Conservation (phyloP, 2,329 filamentous ascomycete species). For the Endoconidiophora laricicola region DNA sequence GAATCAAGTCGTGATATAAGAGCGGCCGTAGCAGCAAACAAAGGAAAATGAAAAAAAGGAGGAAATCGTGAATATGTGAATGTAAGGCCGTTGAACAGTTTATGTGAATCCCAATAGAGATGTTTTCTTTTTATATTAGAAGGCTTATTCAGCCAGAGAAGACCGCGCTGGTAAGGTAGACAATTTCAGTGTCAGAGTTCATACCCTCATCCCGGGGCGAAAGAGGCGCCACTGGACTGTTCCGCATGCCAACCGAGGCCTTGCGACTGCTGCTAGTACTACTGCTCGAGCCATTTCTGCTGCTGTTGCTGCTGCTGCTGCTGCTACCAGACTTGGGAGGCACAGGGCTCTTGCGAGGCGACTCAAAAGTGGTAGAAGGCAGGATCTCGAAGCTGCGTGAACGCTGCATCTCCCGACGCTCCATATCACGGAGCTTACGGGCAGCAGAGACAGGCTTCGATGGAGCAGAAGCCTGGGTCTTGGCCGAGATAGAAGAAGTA, state of each 20-base stretch:
- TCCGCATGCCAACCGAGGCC: conserved; percentile 21
- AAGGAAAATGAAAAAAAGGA: conserved; percentile 6
- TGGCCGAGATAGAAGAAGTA: conserved; percentile 14
- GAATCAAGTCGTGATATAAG: conserved; percentile 5
- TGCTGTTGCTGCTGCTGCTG: neutral
- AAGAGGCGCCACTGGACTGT: neutral
- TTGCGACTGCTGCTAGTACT: conserved; percentile 15
- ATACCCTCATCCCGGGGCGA: conserved; percentile 17
- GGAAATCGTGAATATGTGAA: neutral
- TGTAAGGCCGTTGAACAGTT: too few relatives aligned
- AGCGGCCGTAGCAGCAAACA: too few relatives aligned
- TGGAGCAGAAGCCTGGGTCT: conserved; percentile 12
- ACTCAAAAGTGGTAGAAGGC: conserved; percentile 19
- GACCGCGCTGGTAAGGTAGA: conserved; percentile 34
- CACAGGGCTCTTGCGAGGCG: conserved; percentile 7
- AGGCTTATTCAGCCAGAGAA: conserved; percentile 24
- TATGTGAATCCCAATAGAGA: conserved; percentile 2
- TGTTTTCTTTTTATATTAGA: neutral
- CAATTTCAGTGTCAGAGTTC: conserved; percentile 17
- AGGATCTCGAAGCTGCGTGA: conserved; percentile 36
- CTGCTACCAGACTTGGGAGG: neutral
- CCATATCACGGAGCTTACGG: conserved; percentile 18
- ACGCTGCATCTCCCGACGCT: conserved; percentile 28
- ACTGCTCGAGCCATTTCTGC: too few relatives aligned
- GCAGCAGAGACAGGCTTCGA: conserved; percentile 13